A percentile compares a stretch with the other conserved stretches of the same genome.
phyloP scores from a whole-genome alignment of 1,284 basidiomycete genomes.

The Butyriboletus appendiculatus region DNA sequence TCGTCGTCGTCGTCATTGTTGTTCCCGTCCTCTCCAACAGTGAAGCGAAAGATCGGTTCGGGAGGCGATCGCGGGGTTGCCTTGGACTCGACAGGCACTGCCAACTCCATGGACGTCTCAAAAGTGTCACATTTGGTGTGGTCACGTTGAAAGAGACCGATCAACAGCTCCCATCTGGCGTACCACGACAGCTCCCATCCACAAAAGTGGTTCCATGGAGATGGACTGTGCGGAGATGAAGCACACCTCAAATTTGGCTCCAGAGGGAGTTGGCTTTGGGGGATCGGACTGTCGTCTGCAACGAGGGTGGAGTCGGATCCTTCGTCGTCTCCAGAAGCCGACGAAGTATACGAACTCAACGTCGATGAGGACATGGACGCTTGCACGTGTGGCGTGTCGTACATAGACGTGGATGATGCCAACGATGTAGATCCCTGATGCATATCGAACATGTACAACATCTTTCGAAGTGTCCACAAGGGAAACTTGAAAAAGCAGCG shows the following conservation, averaged over 20 bases:
- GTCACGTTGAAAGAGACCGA: slow-evolving; percentile 26
- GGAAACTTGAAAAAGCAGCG: slow-evolving; percentile 56
- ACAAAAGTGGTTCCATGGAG: slow-evolving; percentile 13
- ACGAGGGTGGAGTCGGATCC: slow-evolving; percentile 29
- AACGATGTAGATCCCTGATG: slow-evolving; percentile 29
- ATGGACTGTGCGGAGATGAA: background rate
- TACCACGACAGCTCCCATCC: slow-evolving; percentile 34
- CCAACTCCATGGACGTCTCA: background rate
- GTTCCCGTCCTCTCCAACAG: slow-evolving; percentile 3
- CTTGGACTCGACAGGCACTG: background rate
- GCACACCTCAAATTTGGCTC: background rate
- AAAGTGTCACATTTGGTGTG: background rate
- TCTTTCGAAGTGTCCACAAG: slow-evolving; percentile 65
- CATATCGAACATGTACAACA: slow-evolving; percentile 59
- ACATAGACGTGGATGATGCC: background rate
- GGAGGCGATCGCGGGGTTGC: background rate
- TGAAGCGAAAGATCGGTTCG: slow-evolving; percentile 9
- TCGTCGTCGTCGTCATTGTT: slow-evolving; percentile 28
- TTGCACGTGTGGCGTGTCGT: background rate
- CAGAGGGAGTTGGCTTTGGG: background rate
- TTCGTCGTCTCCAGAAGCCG: slow-evolving; percentile 19
- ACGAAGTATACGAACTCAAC: slow-evolving; percentile 22
- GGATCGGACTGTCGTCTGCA: slow-evolving; percentile 13
- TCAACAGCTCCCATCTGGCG: slow-evolving; percentile 31
- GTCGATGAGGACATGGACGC: slow-evolving; percentile 26